phyloP scores from a whole-genome alignment of 2,329 filamentous ascomycete genomes.

The Nothophaeocryptopus gaeumannii region DNA sequence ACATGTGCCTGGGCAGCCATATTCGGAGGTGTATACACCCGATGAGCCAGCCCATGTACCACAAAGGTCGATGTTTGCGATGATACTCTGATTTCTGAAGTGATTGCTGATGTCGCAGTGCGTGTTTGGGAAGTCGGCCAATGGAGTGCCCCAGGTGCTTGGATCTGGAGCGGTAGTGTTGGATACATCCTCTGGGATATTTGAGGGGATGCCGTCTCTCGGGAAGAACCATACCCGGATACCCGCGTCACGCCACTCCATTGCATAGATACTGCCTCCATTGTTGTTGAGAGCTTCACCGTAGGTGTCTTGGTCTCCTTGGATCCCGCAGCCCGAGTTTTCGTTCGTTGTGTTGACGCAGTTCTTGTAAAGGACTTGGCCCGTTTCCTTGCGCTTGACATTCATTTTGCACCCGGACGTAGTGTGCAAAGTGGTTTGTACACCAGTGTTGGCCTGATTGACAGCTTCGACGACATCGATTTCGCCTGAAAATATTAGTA shows the following conservation, averaged over 20 bases:
- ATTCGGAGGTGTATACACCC: conserved; percentile 28
- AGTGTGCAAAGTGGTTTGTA: conserved; percentile 33
- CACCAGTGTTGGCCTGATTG: conserved; percentile 28
- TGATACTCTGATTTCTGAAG: conserved; percentile 37
- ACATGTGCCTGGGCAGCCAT: conserved; percentile 33
- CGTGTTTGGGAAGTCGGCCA: conserved; percentile 60
- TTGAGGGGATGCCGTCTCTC: conserved; percentile 31
- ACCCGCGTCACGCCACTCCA: conserved; percentile 31
- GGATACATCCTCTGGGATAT: conserved; percentile 39
- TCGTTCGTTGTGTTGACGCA: conserved; percentile 28
- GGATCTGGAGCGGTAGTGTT: conserved; percentile 53
- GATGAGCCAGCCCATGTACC: conserved; percentile 36
- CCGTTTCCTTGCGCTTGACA: conserved; percentile 32
- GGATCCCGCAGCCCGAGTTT: conserved; percentile 33
- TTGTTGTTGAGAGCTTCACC: conserved; percentile 32
- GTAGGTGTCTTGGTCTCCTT: conserved; percentile 27
- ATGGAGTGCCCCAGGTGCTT: conserved; percentile 58
- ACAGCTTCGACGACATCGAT: conserved; percentile 38
- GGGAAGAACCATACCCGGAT: conserved; percentile 37
- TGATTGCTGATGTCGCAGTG: conserved; percentile 37
- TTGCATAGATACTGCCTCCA: conserved; percentile 35
- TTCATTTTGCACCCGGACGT: conserved; percentile 32
- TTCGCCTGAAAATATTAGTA: conserved; percentile 16
- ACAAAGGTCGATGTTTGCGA: conserved; percentile 40
- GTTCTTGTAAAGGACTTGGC: conserved; percentile 26